Base-by-base conservation (phyloP, 2,329 filamentous ascomycete species). In the Fusarium chuoi region DNA sequence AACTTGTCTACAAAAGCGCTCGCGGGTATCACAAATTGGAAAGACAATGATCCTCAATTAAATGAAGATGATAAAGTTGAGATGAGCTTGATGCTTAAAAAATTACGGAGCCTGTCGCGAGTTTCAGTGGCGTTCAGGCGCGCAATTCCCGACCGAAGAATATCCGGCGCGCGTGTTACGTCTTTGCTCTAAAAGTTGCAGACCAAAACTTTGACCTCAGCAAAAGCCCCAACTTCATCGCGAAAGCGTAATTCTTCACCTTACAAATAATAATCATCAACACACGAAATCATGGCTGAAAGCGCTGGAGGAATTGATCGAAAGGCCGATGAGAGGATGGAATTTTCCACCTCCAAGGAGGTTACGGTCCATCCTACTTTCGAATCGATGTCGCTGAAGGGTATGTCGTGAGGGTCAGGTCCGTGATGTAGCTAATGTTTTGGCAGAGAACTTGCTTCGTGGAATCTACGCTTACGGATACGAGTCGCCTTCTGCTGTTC, bases 391-490 rank as follows among this genome's bases (percentile, higher is more conserved):
- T 95, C 97, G 78, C 84, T 99, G 82, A 99, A 99, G 86, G 90
- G 90, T 90, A 82, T 71, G 83, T 64, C 38, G 33, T 65, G 59
- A 39, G 39, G 17, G 6, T 13, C 33, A 20, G 17, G 33, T n/a
- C 28, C 18, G n/a, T 48, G 42, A 58, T 38, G 26, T 46, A 62
- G 48, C 70, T 78, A 62, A 78, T 54, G 41, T 20, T 44, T 28
- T 36, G 36, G 33, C 70, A 90, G 96, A 98, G 84, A 98, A 97
- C 81, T 91, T 99, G 41, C 91, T 99, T 75, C 95, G 96, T 76
- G 96, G 96, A 74, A 96, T 99, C 82, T 99, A 99, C 82, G 96
- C 96, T 41, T 99, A 99, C 79, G 96, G 96, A 75, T 99, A 98
- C 85, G 96, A 99, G 83, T 98, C 96, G 5, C 96, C 96, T 18